Base-by-base conservation (phyloP, 768 basidiomycete genomes). In the Suillus subluteus region DNA sequence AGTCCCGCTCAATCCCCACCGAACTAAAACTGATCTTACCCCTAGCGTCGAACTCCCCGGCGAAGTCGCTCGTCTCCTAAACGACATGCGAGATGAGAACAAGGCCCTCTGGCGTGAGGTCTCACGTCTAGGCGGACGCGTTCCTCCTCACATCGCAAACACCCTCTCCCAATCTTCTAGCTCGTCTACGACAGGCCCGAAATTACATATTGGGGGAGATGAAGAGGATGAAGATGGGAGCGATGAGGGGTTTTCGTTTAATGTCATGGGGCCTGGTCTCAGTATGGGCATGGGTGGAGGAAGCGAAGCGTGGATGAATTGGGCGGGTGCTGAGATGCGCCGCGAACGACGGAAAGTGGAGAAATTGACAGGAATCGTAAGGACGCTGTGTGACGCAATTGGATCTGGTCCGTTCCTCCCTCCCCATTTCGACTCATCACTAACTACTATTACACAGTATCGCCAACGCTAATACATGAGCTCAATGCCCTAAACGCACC, bases 11-110 rank as follows among this genome's bases (percentile, higher is more conserved):
- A 52, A 52, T 52, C 26, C 3, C 26, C 50, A 3, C 50, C 23
- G 6, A 52, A 7, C 13, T 50, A 26, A 32, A 37, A 26, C 64
- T 68, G 15, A 78, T 32, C 2, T n/a, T 4, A 21, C 87, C 63
- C 87, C 87, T 68, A 87, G 91, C 35, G 87, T 93, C 46, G 92
- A 94, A 76, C 83, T 94, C 38, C 92, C 92, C 2, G 91, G 91
- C 7, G 92, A 94, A 82, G 91, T 92, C 62, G 80, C 78, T 6
- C 72, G 70, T 63, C 68, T 73, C 16, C 82, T 94, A 11, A 79
- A 80, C 16, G 84, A 87, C 11, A 89, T 94, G 83, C 83, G 88
- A 59, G 90, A 91, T 8, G 91, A 93, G 75, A 91, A 92, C 69
- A 78, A 85, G 56, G 79, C 87, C 35, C 82, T 93, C 65, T 87